Conservation (phyloP, 2,329 filamentous ascomycete genomes). For the Calonectria montana region DNA sequence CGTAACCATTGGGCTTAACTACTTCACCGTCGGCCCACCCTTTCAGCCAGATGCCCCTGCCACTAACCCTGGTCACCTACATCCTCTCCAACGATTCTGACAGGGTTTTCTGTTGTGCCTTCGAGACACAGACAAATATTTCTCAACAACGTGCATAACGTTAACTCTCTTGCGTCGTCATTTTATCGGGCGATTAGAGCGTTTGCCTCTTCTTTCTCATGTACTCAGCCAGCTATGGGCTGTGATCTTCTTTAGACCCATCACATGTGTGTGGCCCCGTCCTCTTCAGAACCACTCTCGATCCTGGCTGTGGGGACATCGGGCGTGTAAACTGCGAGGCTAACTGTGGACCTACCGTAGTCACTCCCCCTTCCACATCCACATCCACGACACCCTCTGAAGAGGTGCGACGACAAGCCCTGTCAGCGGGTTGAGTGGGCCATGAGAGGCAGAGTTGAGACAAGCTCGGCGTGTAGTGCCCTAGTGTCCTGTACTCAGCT, state of each 20-base stretch:
- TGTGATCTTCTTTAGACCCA: not conserved
- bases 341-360: conserved; percentile 37
- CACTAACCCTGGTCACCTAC: conserved; percentile 25
- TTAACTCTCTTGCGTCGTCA: not conserved
- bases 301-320: conserved; percentile 12
- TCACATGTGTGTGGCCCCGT: not conserved
- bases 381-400: conserved; percentile 31
- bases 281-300: not conserved
- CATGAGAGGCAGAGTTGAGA: conserved; percentile 40
- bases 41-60: conserved; percentile 37
- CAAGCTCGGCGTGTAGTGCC: conserved; percentile 37
- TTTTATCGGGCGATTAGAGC: not conserved
- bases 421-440: conserved; percentile 41
- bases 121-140: conserved; percentile 3
- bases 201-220: not conserved
- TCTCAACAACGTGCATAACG: conserved; percentile 7
- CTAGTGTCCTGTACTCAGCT: conserved; percentile 35
- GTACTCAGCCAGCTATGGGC: not conserved
- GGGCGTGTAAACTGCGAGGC: conserved; percentile 34
- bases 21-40: conserved; percentile 36
- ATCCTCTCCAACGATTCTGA: conserved; percentile 2
- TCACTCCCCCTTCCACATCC: conserved; percentile 6
- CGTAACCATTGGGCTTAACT: conserved; percentile 26
- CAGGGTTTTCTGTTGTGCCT: conserved; percentile 17
- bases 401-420: conserved; percentile 28